Evolutionary conservation across 2,329 filamentous ascomycete species (phyloP).

Genomic region (Paramyrothecium sp.): DNA sequence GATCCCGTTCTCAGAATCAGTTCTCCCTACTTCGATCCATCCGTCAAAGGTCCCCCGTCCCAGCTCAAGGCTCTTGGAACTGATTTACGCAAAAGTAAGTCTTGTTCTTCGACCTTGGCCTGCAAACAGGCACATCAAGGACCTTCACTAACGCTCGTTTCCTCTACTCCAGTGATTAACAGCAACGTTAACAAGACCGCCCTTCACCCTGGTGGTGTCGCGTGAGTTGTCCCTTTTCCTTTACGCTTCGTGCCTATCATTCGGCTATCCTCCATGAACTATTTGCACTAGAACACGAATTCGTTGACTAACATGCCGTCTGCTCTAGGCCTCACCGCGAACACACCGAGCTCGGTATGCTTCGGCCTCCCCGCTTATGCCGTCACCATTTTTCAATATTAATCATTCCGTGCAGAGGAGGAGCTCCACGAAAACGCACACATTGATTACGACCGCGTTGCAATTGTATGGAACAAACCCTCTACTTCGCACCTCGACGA

Average conservation of each 20-base stretch:
- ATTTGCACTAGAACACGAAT: not conserved
- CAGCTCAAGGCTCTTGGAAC: slow-evolving; percentile 33
- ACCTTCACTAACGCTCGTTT: slow-evolving; percentile 13
- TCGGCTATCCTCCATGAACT: slow-evolving; percentile 2
- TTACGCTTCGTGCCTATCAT: not conserved
- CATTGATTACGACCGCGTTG: slow-evolving; percentile 98
- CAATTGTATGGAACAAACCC: slow-evolving; percentile 68
- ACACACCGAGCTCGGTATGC: slow-evolving; percentile 83
- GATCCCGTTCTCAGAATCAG: slow-evolving; percentile 36
- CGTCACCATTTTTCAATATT: slow-evolving; percentile 13
- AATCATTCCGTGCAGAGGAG: slow-evolving; percentile 57
- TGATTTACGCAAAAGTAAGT: slow-evolving; percentile 42
- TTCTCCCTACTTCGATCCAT: slow-evolving; percentile 37
- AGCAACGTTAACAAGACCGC: slow-evolving; percentile 83
- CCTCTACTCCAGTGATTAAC: slow-evolving; percentile 44
- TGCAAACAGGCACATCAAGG: slow-evolving; percentile 8
- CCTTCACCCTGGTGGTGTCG: slow-evolving; percentile 86
- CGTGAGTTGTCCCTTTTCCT: slow-evolving; percentile 59
- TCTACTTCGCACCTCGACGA: no score
- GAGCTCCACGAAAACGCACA: slow-evolving; percentile 96
- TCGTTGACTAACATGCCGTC: slow-evolving; percentile 21
- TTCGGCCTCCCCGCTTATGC: not conserved
- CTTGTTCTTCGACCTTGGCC: slow-evolving; percentile 5
- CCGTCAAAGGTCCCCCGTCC: slow-evolving; percentile 37
- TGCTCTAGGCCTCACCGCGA: slow-evolving; percentile 69